Conservation (phyloP, 176 grass and related monocot species). For the Raddia guianensis region DNA sequence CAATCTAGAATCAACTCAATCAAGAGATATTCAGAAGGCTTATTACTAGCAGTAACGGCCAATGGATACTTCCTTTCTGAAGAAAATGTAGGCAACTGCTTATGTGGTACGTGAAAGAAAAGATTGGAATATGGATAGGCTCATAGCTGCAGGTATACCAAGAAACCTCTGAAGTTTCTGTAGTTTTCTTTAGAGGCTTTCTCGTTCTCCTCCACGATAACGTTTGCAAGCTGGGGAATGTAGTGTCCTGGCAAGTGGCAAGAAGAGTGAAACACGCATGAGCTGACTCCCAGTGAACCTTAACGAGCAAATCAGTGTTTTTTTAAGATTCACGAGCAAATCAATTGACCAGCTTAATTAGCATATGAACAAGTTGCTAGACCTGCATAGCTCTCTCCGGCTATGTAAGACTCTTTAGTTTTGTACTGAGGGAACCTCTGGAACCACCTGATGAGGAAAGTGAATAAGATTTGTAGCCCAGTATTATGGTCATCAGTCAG, state of each 20-base stretch:
- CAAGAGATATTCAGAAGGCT: neutral
- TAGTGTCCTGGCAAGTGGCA: conserved; percentile 49
- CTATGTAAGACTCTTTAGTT: conserved; percentile 61
- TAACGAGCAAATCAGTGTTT: too few species aligned
- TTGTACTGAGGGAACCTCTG: conserved; percentile 75
- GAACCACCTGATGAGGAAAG: conserved; percentile 77
- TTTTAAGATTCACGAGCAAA: too few species aligned
- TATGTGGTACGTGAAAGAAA: too few species aligned
- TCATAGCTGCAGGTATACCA: conserved; percentile 26
- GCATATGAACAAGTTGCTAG: neutral
- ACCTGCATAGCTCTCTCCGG: conserved; percentile 76
- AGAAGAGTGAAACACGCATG: neutral
- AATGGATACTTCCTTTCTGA: too few species aligned
- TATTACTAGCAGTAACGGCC: too few species aligned
- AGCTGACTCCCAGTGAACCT: too few species aligned
- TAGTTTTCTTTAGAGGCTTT: conserved; percentile 26
- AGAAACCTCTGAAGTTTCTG: conserved; percentile 61
- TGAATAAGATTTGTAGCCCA: conserved; percentile 23
- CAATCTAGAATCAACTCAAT: conserved; percentile 31
- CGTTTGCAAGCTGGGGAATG: conserved; percentile 55
- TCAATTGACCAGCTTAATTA: too few species aligned
- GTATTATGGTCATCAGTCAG: neutral
- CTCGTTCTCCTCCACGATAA: conserved; percentile 56
- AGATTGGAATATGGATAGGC: neutral
- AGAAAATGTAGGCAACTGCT: too few species aligned